A percentile compares a stretch with the other conserved stretches of the same genome.
These are phyloP conservation scores for Kandelia obovata DNA, from an alignment of 345 rosid species.

Conservation along the genomic window DNA sequence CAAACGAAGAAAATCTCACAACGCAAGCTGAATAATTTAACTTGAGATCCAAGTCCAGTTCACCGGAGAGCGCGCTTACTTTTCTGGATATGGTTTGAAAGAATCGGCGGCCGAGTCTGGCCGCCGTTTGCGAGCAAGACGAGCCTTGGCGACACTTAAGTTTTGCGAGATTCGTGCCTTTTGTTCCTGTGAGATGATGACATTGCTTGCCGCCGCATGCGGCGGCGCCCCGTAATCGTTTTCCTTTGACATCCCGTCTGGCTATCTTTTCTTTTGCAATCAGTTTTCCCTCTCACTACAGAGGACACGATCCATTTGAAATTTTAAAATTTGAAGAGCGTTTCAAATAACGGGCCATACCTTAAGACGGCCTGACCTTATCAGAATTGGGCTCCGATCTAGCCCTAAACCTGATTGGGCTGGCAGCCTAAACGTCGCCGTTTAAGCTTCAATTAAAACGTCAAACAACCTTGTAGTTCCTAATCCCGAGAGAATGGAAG, in stretches of 20 bases:
- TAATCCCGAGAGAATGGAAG: slow-evolving; percentile 44
- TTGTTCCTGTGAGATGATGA: slow-evolving; percentile 24
- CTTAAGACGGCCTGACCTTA: background rate
- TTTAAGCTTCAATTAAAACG: too few relatives aligned
- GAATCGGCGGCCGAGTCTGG: slow-evolving; percentile 18
- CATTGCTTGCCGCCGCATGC: slow-evolving; percentile 6
- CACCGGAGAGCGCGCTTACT: slow-evolving; percentile 23
- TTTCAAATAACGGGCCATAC: background rate
- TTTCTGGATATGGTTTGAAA: slow-evolving; percentile 21
- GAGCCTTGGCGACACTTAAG: slow-evolving; percentile 62
- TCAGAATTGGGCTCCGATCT: too few relatives aligned
- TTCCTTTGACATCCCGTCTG: slow-evolving; percentile 14
- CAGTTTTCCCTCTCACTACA: background rate
- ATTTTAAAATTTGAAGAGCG: background rate
- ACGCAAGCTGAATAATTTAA: too few relatives aligned
- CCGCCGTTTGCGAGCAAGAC: slow-evolving; percentile 61
- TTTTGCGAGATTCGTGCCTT: slow-evolving; percentile 52
- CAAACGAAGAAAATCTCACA: too few relatives aligned
- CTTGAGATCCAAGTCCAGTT: too few relatives aligned
- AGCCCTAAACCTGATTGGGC: too few relatives aligned
- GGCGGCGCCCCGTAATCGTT: slow-evolving; percentile 1
- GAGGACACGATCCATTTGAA: background rate
- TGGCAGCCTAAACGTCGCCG: too few relatives aligned
- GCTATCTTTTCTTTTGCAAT: background rate
- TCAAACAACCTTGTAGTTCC: too few relatives aligned